Conservation (phyloP, 176 grass and related monocot genomes). For the Alloteropsis semialata region DNA sequence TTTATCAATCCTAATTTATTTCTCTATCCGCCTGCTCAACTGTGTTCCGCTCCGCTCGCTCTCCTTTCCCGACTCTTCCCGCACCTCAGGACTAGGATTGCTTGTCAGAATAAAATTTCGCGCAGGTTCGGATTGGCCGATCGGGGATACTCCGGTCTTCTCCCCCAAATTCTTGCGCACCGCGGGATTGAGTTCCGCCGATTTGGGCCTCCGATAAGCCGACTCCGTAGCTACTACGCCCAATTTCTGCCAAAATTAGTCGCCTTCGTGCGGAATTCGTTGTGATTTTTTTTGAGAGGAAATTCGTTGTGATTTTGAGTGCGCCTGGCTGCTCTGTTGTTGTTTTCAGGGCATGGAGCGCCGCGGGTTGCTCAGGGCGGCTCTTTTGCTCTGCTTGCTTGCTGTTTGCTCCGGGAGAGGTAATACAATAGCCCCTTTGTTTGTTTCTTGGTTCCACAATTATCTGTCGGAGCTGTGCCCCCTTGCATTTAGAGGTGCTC, state of each 20-base stretch:
- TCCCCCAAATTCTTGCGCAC: neutral
- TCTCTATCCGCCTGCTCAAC: neutral
- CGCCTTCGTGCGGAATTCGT: neutral
- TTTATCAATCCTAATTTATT: slow-evolving; percentile 7
- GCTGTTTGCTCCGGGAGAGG: slow-evolving; percentile 56
- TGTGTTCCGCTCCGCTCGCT: too few relatives aligned
- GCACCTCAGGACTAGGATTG: neutral
- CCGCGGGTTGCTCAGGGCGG: slow-evolving; percentile 35
- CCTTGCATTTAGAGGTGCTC: neutral
- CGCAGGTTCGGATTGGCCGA: neutral
- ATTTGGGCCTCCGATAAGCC: neutral
- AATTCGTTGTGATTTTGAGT: neutral
- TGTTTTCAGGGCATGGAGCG: slow-evolving; percentile 41
- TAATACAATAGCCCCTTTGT: neutral
- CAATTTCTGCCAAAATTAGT: neutral
- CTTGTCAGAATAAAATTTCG: slow-evolving; percentile 3
- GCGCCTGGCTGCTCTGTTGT: neutral
- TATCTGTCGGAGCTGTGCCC: neutral
- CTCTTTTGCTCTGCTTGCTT: slow-evolving; percentile 44
- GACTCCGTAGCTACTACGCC: neutral
- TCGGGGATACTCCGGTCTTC: neutral
- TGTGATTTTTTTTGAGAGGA: too few relatives aligned
- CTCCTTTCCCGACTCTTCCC: neutral
- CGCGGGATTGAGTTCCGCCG: neutral
- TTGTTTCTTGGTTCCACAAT: neutral